Evolutionary conservation across 1,284 basidiomycete species (phyloP), one percentile per base, ranked within the genome.

Genomic region (Pterulicium gracile): DNA sequence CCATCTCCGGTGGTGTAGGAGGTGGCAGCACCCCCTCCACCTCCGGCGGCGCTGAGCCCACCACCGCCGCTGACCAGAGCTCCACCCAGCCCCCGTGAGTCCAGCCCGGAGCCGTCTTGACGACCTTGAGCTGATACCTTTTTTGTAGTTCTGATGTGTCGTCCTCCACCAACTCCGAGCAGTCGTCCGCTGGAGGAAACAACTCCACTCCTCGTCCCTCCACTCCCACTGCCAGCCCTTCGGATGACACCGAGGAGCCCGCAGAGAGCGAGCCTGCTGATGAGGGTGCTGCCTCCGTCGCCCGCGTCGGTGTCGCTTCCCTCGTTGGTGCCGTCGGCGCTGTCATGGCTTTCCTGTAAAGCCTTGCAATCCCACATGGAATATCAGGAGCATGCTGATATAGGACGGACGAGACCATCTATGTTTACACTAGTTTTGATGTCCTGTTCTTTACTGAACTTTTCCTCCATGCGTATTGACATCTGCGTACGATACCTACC

Each of bases 251-350:
- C 13, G 43, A 56, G 14, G 24, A 56, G n/a, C 44, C 49, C 23
- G 51, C 50, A n/a, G n/a, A n/a, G n/a, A n/a, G n/a, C n/a, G n/a
- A n/a, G n/a, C n/a, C 27, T n/a, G n/a, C 10, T 32, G 19, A 18
- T 17, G 7, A 39, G 21, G 53, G 51, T 15, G 51, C 58, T 19
- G 20, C 52, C 5, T 15, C 53, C 40, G 47, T 57, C 42, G 39
- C 49, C 19, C 35, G 60, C 14, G 59, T 58, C 45, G 64, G 61
- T 14, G 55, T 62, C 18, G 49, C 68, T 39, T 70, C 70, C 42
- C 59, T 58, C 42, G 71, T 66, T 46, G 76, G 69, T 50, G 47
- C 71, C 32, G 48, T 73, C 44, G 74, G 73, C 47, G 74, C 67
- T 24, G 68, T 64, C 35, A 50, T 75, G 45, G 59, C 67, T 45